Percentiles rank a stretch among this genome's conserved stretches.
These are phyloP conservation scores for Fomitopsis pinicola DNA, from an alignment of 1,284 basidiomycete species.

Conservation along the genomic window DNA sequence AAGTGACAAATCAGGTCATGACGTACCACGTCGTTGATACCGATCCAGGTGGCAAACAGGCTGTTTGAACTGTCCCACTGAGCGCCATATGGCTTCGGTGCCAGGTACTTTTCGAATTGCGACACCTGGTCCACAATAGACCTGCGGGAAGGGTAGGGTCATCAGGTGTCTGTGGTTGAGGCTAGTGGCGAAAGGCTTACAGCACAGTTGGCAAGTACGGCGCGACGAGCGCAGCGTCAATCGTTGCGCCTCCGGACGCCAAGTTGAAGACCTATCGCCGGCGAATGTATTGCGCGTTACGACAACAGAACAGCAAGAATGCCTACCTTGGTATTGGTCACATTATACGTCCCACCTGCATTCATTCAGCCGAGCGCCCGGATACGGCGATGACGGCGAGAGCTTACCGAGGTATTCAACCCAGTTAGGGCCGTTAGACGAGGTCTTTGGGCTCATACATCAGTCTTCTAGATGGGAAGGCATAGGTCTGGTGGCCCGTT, in stretches of 20 bases:
- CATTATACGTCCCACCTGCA: slow-evolving; percentile 45
- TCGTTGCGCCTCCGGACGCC: slow-evolving; percentile 59
- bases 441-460: slow-evolving; percentile 32
- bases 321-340: slow-evolving; percentile 46
- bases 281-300: slow-evolving; percentile 1
- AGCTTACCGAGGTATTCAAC: slow-evolving; percentile 48
- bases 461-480: slow-evolving; percentile 6
- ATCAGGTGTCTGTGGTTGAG: background rate
- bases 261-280: slow-evolving; percentile 48
- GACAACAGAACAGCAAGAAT: slow-evolving; percentile 1
- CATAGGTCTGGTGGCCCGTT: background rate
- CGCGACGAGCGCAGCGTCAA: slow-evolving; percentile 54
- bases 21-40: slow-evolving; percentile 58
- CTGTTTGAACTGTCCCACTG: slow-evolving; percentile 51
- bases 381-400: slow-evolving; percentile 6
- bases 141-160: slow-evolving; percentile 25
- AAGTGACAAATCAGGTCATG: background rate
- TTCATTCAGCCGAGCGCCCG: slow-evolving; percentile 5
- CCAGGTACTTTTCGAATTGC: slow-evolving; percentile 49
- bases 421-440: slow-evolving; percentile 65
- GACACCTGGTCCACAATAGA: slow-evolving; percentile 61
- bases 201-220: slow-evolving; percentile 52
- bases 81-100: slow-evolving; percentile 45
- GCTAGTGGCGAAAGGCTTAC: slow-evolving; percentile 27
- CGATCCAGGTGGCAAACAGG: slow-evolving; percentile 62